Evolutionary conservation across 2,329 filamentous ascomycete species (phyloP).

Genomic region (Remersonia thermophila): DNA sequence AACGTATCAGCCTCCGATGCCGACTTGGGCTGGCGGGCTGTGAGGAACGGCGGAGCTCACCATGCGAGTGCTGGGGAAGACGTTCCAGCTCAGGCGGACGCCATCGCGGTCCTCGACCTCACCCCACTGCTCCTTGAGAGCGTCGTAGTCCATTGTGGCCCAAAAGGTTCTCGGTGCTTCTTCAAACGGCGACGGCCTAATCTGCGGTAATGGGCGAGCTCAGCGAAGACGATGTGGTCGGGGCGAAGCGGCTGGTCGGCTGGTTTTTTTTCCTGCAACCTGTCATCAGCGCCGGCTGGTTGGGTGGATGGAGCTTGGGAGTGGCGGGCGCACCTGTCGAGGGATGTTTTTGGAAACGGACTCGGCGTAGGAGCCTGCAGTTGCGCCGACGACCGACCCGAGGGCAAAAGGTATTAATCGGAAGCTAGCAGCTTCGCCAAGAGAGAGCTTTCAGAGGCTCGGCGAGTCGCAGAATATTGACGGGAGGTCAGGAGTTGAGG

Average conservation of each 20-base stretch:
- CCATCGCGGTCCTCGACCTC: slow-evolving; percentile 96
- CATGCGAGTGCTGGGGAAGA: slow-evolving; percentile 96
- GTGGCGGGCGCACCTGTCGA: slow-evolving; percentile 7
- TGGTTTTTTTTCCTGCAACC: slow-evolving; percentile 7
- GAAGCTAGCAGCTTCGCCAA: not conserved
- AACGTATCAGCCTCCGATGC: slow-evolving; percentile 21
- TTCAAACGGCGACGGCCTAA: too few species aligned
- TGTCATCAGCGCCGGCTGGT: slow-evolving; percentile 10
- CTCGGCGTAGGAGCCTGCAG: not conserved
- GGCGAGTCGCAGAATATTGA: slow-evolving; percentile 4
- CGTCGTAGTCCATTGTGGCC: slow-evolving; percentile 82
- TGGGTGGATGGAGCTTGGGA: not conserved
- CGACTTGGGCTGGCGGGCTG: too few species aligned
- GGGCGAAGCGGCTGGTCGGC: not conserved
- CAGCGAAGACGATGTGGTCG: not conserved
- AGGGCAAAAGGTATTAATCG: slow-evolving; percentile 1
- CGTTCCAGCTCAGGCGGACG: slow-evolving; percentile 94
- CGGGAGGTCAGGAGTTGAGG: slow-evolving; percentile 1
- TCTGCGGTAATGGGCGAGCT: not conserved
- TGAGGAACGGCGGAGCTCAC: slow-evolving; percentile 28
- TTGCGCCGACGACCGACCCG: not conserved
- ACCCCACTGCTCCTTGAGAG: slow-evolving; percentile 89
- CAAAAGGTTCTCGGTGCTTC: slow-evolving; percentile 1
- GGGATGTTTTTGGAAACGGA: not conserved
- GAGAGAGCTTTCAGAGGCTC: slow-evolving; percentile 1